These are phyloP conservation scores for Ascochyta fabae DNA, from an alignment of 2,329 filamentous ascomycete species.

Conservation along the genomic window DNA sequence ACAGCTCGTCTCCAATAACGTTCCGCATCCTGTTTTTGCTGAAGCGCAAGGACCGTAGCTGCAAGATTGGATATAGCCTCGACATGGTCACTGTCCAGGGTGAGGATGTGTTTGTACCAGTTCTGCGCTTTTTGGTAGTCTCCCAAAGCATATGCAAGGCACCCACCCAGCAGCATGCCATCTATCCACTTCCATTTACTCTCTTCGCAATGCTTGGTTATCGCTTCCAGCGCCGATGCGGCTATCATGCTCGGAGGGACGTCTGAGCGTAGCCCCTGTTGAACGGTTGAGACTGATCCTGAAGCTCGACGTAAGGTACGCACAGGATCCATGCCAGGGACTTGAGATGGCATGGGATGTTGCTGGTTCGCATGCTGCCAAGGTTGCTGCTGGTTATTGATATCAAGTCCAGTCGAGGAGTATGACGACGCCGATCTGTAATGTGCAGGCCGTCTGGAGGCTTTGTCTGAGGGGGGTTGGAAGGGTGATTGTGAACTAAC, in stretches of 20 bases:
- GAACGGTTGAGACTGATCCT: slow-evolving; percentile 39
- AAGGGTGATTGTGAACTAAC: slow-evolving; percentile 30
- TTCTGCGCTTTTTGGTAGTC: slow-evolving; percentile 78
- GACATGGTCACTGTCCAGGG: slow-evolving; percentile 71
- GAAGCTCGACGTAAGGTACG: slow-evolving; percentile 45
- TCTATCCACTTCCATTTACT: slow-evolving; percentile 74
- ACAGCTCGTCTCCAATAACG: slow-evolving; percentile 86
- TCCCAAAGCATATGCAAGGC: slow-evolving; percentile 87
- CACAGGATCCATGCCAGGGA: slow-evolving; percentile 33
- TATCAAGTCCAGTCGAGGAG: slow-evolving; percentile 27
- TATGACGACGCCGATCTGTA: slow-evolving; percentile 42
- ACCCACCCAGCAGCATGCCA: slow-evolving; percentile 89
- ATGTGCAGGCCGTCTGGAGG: slow-evolving; percentile 33
- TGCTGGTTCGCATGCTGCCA: slow-evolving; percentile 38
- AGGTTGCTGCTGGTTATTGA: slow-evolving; percentile 26
- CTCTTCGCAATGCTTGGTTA: slow-evolving; percentile 48
- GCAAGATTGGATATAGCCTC: slow-evolving; percentile 95
- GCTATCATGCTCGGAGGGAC: slow-evolving; percentile 45
- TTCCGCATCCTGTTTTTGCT: slow-evolving; percentile 82
- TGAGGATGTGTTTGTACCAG: slow-evolving; percentile 74
- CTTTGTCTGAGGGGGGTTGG: slow-evolving; percentile 29
- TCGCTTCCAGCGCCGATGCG: slow-evolving; percentile 46
- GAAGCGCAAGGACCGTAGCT: slow-evolving; percentile 83
- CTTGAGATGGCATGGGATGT: slow-evolving; percentile 28
- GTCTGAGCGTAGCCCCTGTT: slow-evolving; percentile 37